These are phyloP conservation scores for Cladosporium sp. DNA, from an alignment of 2,329 filamentous ascomycete genomes.

Conservation along the genomic window DNA sequence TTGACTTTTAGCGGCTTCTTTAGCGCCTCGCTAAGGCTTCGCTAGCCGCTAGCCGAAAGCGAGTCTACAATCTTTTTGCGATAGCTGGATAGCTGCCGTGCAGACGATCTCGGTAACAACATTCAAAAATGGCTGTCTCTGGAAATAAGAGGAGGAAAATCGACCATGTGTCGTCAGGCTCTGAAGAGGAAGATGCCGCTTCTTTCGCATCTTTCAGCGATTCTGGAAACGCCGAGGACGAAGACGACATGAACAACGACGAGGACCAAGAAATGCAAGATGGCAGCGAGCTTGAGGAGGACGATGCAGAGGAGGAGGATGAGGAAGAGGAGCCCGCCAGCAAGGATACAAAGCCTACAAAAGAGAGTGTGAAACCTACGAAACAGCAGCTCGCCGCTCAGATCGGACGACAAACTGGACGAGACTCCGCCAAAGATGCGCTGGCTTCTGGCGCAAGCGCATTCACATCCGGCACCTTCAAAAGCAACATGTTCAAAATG, in stretches of 20 bases:
- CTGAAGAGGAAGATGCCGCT: constrained; percentile 24
- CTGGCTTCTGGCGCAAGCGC: constrained; percentile 17
- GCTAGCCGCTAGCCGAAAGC: not conserved
- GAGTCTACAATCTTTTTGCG: constrained; percentile 12
- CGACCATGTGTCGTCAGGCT: constrained; percentile 28
- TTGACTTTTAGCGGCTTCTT: constrained; percentile 3
- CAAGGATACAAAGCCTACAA: constrained; percentile 15
- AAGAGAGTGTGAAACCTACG: not conserved
- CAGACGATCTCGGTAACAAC: not conserved
- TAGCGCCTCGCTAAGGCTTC: not conserved
- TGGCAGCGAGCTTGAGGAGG: constrained; percentile 1
- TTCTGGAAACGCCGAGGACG: constrained; percentile 10
- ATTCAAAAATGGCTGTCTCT: constrained; percentile 27
- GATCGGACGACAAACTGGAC: constrained; percentile 9
- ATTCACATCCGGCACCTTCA: constrained; percentile 50
- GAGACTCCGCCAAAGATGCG: constrained; percentile 14
- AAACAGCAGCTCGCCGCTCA: constrained; percentile 7
- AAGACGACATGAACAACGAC: constrained; percentile 11
- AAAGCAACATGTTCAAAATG: constrained; percentile 64
- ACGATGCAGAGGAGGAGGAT: constrained; percentile 11
- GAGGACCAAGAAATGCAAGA: constrained; percentile 14
- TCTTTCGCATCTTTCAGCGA: constrained; percentile 32
- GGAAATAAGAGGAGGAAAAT: constrained; percentile 32
- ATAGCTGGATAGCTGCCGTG: not conserved
- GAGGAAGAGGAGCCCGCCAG: constrained; percentile 7